Conservation (phyloP, 2,329 filamentous ascomycete species). For the Akanthomyces lecanii region DNA sequence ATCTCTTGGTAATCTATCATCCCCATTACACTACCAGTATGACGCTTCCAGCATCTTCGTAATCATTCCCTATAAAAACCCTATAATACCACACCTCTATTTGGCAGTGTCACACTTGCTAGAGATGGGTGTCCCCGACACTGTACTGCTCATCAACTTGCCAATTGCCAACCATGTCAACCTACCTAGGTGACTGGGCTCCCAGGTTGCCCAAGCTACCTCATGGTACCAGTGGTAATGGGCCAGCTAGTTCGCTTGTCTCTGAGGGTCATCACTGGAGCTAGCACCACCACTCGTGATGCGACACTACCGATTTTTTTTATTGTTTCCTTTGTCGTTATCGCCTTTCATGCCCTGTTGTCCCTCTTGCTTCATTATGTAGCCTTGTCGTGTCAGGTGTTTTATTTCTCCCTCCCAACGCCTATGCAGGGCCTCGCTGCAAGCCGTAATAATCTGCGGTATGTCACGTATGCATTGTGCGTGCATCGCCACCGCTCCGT, state of each 20-base stretch:
- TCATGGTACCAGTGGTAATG: neutral
- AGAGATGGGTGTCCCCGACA: neutral
- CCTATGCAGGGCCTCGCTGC: neutral
- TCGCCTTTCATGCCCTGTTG: neutral
- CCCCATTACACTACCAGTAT: too few relatives aligned
- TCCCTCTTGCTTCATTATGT: neutral
- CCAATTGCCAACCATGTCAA: too few relatives aligned
- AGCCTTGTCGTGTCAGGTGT: neutral
- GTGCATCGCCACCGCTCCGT: neutral
- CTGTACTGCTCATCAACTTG: too few relatives aligned
- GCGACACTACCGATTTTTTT: neutral
- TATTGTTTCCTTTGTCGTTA: neutral
- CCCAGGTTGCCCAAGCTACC: neutral
- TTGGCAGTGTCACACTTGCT: neutral
- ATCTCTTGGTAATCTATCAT: neutral
- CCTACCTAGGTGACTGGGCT: too few relatives aligned
- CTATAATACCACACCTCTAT: neutral
- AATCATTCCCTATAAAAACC: neutral
- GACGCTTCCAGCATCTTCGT: neutral
- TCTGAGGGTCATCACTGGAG: neutral
- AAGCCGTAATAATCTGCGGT: neutral
- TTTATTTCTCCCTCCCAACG: neutral
- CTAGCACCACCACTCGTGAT: slow-evolving; percentile 3
- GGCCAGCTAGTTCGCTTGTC: neutral
- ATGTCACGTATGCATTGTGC: neutral